Conservation (phyloP, 352 stramenopile genomes). For the Phytophthora uliginosa region DNA sequence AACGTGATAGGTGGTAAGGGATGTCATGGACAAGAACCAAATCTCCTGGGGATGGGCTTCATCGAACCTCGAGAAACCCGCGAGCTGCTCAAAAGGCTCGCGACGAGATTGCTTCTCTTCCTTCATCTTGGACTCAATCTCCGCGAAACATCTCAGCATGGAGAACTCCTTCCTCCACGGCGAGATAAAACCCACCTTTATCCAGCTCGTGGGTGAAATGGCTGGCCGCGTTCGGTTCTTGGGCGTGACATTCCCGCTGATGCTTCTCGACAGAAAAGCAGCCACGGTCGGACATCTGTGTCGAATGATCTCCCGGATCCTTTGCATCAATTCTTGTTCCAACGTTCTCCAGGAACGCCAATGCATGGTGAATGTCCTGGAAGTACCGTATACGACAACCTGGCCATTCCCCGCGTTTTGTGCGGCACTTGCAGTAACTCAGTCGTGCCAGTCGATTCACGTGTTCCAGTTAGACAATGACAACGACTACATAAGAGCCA, state of each 20-base stretch:
- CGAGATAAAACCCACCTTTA: neutral
- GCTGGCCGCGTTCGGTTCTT: neutral
- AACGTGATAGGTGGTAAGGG: neutral
- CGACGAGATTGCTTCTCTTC: neutral
- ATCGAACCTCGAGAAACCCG: neutral
- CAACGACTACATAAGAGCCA: neutral
- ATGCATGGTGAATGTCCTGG: neutral
- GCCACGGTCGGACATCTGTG: neutral
- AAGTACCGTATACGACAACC: neutral
- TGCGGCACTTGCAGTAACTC: neutral
- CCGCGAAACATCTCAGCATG: neutral
- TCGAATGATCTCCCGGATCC: neutral
- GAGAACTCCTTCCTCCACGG: neutral
- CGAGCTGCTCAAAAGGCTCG: neutral
- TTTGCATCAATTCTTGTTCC: neutral
- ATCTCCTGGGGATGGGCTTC: neutral
- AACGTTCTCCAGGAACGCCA: neutral
- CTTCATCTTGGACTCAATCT: neutral
- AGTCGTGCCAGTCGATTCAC: neutral
- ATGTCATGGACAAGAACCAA: neutral
- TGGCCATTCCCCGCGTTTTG: neutral
- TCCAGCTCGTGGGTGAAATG: neutral
- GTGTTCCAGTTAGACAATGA: neutral
- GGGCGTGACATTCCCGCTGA: neutral
- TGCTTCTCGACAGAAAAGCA: neutral